Evolutionary conservation across 768 basidiomycete species (phyloP).

Genomic region (Leccinum subtestaceum): DNA sequence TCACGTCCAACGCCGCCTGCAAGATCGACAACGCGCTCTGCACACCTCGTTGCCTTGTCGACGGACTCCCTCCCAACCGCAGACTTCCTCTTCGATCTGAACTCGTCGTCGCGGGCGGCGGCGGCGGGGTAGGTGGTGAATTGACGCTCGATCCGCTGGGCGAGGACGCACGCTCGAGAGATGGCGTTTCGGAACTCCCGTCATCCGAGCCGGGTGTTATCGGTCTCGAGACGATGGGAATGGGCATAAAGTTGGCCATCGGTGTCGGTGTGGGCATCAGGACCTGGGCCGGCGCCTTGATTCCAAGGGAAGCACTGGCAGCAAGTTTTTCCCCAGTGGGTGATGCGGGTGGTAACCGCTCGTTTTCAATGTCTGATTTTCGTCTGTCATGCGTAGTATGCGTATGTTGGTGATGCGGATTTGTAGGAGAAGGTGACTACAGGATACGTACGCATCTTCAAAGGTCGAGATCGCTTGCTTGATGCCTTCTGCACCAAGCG

Average conservation of each 20-base stretch:
- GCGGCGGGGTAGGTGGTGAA: slow-evolving; percentile 26
- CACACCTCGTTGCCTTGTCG: slow-evolving; percentile 23
- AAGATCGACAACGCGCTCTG: slow-evolving; percentile 28
- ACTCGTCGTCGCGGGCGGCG: slow-evolving; percentile 9
- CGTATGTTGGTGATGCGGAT: background rate
- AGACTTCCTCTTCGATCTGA: slow-evolving; percentile 17
- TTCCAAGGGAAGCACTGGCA: background rate
- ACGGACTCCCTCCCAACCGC: slow-evolving; percentile 21
- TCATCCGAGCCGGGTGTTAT: slow-evolving; percentile 36
- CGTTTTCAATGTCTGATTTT: slow-evolving; percentile 28
- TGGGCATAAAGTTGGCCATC: slow-evolving; percentile 1
- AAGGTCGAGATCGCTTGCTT: slow-evolving; percentile 69
- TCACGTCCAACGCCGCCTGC: slow-evolving; percentile 28
- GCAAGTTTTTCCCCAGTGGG: slow-evolving; percentile 23
- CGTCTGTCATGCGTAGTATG: slow-evolving; percentile 14
- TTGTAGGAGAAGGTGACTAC: background rate
- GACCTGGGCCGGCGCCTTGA: slow-evolving; percentile 1
- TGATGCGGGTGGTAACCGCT: slow-evolving; percentile 24
- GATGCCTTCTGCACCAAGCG: slow-evolving; percentile 65
- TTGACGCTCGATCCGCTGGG: slow-evolving; percentile 25
- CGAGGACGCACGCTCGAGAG: slow-evolving; percentile 26
- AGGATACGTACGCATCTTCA: slow-evolving; percentile 57
- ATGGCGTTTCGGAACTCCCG: slow-evolving; percentile 22
- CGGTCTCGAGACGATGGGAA: slow-evolving; percentile 2
- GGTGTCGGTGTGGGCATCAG: background rate